Evolutionary conservation across 306 rosid genomes (phyloP).

Genomic region (Sesbania bispinosa): DNA sequence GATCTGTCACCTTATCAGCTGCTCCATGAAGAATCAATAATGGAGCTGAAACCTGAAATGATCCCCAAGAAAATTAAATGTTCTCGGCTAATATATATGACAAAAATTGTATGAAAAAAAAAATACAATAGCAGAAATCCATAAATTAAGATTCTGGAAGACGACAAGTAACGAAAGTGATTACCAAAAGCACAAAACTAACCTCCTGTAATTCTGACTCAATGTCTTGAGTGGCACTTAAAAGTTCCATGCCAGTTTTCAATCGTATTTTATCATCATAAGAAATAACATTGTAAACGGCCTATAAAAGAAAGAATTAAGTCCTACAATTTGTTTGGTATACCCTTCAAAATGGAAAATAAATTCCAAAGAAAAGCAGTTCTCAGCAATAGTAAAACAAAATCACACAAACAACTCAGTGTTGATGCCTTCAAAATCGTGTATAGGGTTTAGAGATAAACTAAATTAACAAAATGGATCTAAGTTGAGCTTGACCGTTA

Average conservation of each 20-base stretch:
- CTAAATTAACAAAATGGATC: too few species aligned
- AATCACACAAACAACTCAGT: too few species aligned
- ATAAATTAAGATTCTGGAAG: background rate
- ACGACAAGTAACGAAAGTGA: background rate
- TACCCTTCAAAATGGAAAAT: background rate
- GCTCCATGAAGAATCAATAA: slow-evolving; percentile 76
- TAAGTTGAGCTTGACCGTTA: too few species aligned
- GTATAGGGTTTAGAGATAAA: too few species aligned
- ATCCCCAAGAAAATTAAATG: background rate
- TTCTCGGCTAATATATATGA: background rate
- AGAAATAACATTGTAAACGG: slow-evolving; percentile 67
- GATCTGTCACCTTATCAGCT: too few species aligned
- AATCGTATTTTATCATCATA: slow-evolving; percentile 53
- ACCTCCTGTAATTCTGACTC: slow-evolving; percentile 64
- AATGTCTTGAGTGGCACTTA: slow-evolving; percentile 56
- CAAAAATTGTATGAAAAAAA: background rate
- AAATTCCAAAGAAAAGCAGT: too few species aligned
- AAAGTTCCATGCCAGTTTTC: slow-evolving; percentile 69
- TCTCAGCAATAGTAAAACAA: too few species aligned
- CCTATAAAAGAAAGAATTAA: slow-evolving; percentile 35
- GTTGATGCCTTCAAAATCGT: too few species aligned
- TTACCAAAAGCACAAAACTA: slow-evolving; percentile 20
- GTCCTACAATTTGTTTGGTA: background rate
- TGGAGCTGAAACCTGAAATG: slow-evolving; percentile 60
- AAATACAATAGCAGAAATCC: background rate